These are phyloP conservation scores for Alnus glutinosa DNA, from an alignment of 306 rosid genomes.

Conservation along the genomic window DNA sequence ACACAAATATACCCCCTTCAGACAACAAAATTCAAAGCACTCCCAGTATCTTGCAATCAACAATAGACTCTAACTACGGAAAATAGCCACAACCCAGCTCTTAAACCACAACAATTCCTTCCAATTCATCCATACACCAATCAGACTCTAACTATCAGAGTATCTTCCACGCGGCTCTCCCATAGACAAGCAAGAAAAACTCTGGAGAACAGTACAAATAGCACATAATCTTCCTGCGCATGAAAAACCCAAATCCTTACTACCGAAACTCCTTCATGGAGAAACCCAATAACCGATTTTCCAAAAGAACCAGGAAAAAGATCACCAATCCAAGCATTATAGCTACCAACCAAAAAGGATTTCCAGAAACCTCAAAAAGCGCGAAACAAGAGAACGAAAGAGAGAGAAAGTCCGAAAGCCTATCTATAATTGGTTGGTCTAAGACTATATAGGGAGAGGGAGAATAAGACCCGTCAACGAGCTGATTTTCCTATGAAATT, in stretches of 20 bases:
- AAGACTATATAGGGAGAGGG: background rate
- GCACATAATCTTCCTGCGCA: background rate
- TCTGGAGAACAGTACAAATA: slow-evolving; percentile 2
- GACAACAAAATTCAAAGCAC: background rate
- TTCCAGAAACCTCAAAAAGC: background rate
- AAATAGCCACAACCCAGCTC: slow-evolving; percentile 23
- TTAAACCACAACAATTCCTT: background rate
- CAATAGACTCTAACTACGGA: background rate
- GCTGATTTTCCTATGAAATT: background rate
- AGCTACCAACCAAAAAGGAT: background rate
- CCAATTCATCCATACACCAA: slow-evolving; percentile 17
- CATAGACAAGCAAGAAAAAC: background rate
- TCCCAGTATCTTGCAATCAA: background rate
- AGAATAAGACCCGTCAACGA: background rate
- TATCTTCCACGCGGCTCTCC: slow-evolving; percentile 14
- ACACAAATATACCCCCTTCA: background rate
- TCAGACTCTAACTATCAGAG: slow-evolving; percentile 20
- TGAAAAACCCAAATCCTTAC: slow-evolving; percentile 4
- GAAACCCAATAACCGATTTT: background rate
- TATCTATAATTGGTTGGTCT: background rate
- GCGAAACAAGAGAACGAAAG: background rate
- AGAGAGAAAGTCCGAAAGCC: background rate
- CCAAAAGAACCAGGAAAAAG: background rate
- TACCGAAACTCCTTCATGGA: background rate
- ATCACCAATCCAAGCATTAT: background rate